Evolutionary conservation across 192 early-diverging fungal genomes (phyloP), one percentile per base, ranked within the genome.

Genomic region (Glomus cerebriforme): DNA sequence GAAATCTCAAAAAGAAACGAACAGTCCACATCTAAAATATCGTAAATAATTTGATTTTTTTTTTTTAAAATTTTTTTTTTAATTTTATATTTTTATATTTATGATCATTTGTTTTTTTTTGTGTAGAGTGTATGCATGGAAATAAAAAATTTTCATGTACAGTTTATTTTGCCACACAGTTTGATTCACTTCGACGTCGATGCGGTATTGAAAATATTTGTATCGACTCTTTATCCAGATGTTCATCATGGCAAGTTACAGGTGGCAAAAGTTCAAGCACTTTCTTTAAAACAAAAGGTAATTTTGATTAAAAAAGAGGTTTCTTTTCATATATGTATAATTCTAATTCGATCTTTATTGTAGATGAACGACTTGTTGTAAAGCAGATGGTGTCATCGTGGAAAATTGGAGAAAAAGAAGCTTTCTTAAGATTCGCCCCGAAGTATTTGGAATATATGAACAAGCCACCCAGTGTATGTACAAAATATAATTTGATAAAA

Each of bases 191-290:
- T 60, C 87, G 96, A 34, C 87, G 89, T 2, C 90, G 91, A 79
- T 96, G 95, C 75, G 93, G 92, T 10, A 90, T 94, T 43, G 92
- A 96, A 24, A 89, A 92, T 79, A 84, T 86, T 59, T 95, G 89
- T 76, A 88, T 95, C 13, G 89, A 94, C 80, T 96, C 95, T 1
- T 86, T 98, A 2, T 87, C 92, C 29, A 87, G 96, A 63, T 98
- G 96, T 81, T 85, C 88, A 34, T 78, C 85, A 17, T 97, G 95
- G 90, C 83, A 90, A 34, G 92, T 92, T 17, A 88, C 84, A 22
- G 96, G 96, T 27, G 96, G 96, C 60, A 97, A 97, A 78, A 95
- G 93, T 31, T 95, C 95, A 72, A 94, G 94, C 29, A 88, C 87
- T 22, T 98, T 98, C 74, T 90, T 93, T 73, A 95, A 94, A 80